Evolutionary conservation across 1,284 basidiomycete species (phyloP), one percentile per base, ranked within the genome.

Genomic region (Pholiota adiposa): DNA sequence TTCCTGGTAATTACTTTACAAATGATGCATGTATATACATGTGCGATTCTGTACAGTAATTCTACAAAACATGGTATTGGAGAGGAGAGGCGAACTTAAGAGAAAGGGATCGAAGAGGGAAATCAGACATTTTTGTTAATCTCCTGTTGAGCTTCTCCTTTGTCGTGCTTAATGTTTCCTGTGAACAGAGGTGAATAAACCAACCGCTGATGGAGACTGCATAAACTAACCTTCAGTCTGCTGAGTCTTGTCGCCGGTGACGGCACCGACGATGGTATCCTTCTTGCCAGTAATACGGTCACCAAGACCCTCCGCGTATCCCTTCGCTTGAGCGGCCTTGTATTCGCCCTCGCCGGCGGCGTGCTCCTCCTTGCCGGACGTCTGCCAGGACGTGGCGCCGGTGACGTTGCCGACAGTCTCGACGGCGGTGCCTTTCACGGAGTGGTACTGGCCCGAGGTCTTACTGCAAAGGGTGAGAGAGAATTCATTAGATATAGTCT

Each of bases 201-300:
- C 34, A 7, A 18, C 31, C 12, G 18, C 12, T n/a, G 46, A 19
- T 25, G 34, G 9, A 11, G 34, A 14, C 18, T 7, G 3, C 2
- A 31, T 23, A 44, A 1, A 61, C 70, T 36, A 31, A 75, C 75
- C 75, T 27, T 56, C 19, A 14, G 64, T 44, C 46, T 77, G 67
- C 31, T 73, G 71, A 1, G 57, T 9, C 60, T 63, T 64, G 58
- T 77, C 73, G 1, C 76, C 75, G 18, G 70, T 84, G 29, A 92
- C 65, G 9, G 90, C 86, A 33, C 88, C 90, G 34, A 89, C 79
- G 34, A 93, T 73, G 29, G 85, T 73, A 65, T 92, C 89, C 65
- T 86, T 85, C 79, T 89, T 90, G 58, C 90, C 90, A 43, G 73
- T 73, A 19, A 86, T 41, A 59, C 84, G 83, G 70, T 92, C 89